A percentile compares a stretch with the other conserved stretches of the same genome.
These are phyloP conservation scores for Penicillium sclerotigenum DNA, from an alignment of 2,329 filamentous ascomycete genomes.

Conservation along the genomic window DNA sequence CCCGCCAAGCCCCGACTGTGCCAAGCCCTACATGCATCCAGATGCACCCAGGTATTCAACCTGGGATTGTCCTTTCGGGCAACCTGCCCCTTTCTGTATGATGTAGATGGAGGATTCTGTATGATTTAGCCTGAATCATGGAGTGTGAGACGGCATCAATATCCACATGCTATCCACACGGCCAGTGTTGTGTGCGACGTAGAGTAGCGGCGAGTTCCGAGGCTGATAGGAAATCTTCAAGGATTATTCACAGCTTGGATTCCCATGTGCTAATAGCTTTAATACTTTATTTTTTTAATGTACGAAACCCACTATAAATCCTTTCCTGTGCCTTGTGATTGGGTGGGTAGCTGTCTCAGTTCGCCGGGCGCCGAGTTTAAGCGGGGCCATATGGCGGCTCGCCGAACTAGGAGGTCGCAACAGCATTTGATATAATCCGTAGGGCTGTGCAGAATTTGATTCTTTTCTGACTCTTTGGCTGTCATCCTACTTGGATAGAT, in stretches of 20 bases:
- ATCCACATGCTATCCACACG: neutral
- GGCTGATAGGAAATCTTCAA: neutral
- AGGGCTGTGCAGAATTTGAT: neutral
- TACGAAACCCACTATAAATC: neutral
- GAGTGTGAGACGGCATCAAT: neutral
- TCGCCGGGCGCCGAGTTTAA: conserved; percentile 3
- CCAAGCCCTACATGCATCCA: neutral
- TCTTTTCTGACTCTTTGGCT: neutral
- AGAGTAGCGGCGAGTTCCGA: conserved; percentile 14
- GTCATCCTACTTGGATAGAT: neutral
- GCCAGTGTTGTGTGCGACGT: conserved; percentile 15
- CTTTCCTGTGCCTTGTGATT: conserved; percentile 1
- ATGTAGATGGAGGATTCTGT: neutral
- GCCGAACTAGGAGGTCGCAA: neutral
- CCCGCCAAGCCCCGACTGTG: neutral
- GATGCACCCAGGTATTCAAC: neutral
- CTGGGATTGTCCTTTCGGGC: neutral
- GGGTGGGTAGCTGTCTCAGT: neutral
- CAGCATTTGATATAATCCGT: too few species aligned
- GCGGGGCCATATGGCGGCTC: neutral
- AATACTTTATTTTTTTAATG: neutral
- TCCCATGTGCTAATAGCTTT: conserved; percentile 16
- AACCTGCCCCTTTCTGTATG: neutral
- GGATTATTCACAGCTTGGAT: conserved; percentile 17
- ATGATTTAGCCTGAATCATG: neutral